These are phyloP conservation scores for Takakia lepidozioides DNA, from an alignment of 225 moss, liverwort and hornwort genomes.

Conservation along the genomic window DNA sequence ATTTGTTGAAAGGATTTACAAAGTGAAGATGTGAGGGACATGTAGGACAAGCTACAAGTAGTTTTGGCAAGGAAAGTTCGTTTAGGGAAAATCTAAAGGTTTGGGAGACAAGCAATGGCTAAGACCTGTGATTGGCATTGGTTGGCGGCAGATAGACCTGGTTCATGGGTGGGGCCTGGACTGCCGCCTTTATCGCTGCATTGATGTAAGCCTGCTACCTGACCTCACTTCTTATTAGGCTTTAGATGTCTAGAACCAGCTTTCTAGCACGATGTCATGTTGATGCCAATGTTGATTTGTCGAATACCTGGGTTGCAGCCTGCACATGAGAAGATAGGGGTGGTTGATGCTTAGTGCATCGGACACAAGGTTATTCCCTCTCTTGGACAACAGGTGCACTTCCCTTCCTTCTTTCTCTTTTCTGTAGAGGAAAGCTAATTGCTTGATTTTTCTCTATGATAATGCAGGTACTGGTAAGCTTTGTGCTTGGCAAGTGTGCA, in stretches of 20 bases:
- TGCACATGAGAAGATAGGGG: conserved; percentile 92
- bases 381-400: conserved; percentile 74
- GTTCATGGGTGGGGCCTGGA: conserved; percentile 99
- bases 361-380: conserved; percentile 80
- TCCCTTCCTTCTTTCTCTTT: not conserved
- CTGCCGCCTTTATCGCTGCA: conserved; percentile 87
- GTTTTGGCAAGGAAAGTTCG: too few relatives aligned
- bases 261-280: too few relatives aligned
- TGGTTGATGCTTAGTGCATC: conserved; percentile 96
- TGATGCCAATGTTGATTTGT: too few relatives aligned
- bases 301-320: conserved; percentile 48
- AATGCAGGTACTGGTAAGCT: too few relatives aligned
- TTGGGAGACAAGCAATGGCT: not conserved
- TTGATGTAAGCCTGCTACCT: conserved; percentile 77
- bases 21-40: not conserved
- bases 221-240: not conserved
- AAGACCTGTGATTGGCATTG: not conserved
- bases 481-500: too few relatives aligned
- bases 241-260: not conserved
- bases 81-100: too few relatives aligned
- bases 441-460: too few relatives aligned
- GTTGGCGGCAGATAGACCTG: conserved; percentile 80
- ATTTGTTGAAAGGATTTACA: not conserved
- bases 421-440: not conserved
- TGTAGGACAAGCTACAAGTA: too few relatives aligned